A percentile compares a stretch with the other conserved stretches of the same genome.
Evolutionary conservation across 2,329 filamentous ascomycete species (phyloP).

Genomic region (Ilyonectria robusta): DNA sequence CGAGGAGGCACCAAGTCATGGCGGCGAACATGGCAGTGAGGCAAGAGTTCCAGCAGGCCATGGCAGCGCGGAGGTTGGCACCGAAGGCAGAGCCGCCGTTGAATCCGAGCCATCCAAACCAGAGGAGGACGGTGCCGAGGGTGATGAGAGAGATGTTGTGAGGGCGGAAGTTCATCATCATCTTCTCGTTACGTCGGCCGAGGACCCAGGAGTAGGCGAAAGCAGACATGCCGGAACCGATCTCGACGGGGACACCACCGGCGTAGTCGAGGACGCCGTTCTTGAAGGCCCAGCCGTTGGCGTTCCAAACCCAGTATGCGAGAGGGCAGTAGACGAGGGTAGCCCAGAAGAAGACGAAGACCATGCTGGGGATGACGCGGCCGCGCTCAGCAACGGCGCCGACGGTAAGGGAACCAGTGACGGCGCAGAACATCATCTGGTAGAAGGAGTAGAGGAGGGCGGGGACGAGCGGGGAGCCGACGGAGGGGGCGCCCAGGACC

Average conservation of each 20-base stretch:
- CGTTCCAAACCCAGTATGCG: conserved; percentile 97
- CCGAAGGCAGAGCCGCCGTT: conserved; percentile 97
- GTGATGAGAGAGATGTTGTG: conserved; percentile 99
- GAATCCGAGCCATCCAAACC: conserved; percentile 99
- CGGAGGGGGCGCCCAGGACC: conserved; percentile 86
- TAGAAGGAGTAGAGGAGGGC: conserved; percentile 96
- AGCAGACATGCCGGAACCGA: conserved; percentile 92
- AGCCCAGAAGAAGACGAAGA: conserved; percentile 96
- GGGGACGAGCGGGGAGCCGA: conserved; percentile 88
- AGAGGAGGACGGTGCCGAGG: conserved; percentile 93
- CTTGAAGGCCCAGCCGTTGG: conserved; percentile 91
- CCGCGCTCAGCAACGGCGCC: conserved; percentile 95
- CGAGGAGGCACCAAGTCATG: conserved; percentile 94
- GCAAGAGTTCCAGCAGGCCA: conserved; percentile 99
- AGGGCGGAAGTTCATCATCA: conserved; percentile 99
- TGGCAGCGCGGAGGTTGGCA: conserved; percentile 91
- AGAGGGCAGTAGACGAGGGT: conserved; percentile 98
- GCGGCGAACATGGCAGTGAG: conserved; percentile 92
- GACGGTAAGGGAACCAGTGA: conserved; percentile 91
- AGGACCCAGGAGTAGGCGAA: conserved; percentile 97
- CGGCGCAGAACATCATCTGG: conserved; percentile 98
- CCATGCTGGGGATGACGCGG: conserved; percentile 91
- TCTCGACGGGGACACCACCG: conserved; percentile 97
- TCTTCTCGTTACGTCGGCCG: conserved; percentile 96
- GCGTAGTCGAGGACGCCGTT: conserved; percentile 97